Base-by-base conservation (phyloP, 1,284 basidiomycete genomes). In the Fomitopsis betulina region DNA sequence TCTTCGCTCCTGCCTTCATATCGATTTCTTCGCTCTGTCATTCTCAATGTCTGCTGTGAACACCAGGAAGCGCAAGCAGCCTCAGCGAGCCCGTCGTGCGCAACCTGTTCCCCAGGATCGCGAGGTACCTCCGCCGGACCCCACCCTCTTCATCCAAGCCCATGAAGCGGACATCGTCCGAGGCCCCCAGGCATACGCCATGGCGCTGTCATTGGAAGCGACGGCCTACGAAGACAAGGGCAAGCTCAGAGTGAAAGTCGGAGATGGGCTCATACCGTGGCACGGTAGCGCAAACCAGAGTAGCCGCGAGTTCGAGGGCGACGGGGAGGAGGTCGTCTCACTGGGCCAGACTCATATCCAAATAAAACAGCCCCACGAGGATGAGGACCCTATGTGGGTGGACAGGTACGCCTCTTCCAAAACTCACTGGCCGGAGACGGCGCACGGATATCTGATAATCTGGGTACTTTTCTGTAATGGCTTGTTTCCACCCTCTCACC, bases 111-210 rank as follows among this genome's bases (percentile, higher is more conserved):
- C 49, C 2, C 6, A 37, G 3, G 30, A 51, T 12, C 49, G 32
- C n/a, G 33, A 51, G 17, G 32, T 13, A 5, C 27, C 27, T 13
- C 45, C 53, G 15, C 61, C 58, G 0, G 68, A 73, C 42, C 60
- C 63, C 1, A 50, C 64, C 17, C 73, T 88, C 12, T 83, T 76
- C 64, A 76, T 89, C 49, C 82, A 85, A 63, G 87, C 85, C 0
- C 76, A 89, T 63, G 89, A 91, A 71, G 86, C 86, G 5, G 84
- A 87, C 58, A 65, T 91, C 37, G 67, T 82, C 1, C 77, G 75
- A 33, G 83, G 84, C 5, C 75, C 80, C 0, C 69, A 71, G 23
- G 80, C 79, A 3, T 62, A 63, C 6, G 65, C 71, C 10, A 69
- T 79, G 2, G 81, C 81, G 0, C 68, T 70, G 17, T 76, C 82